phyloP scores from a whole-genome alignment of 257 asterid species.

The Capsicum baccatum region DNA sequence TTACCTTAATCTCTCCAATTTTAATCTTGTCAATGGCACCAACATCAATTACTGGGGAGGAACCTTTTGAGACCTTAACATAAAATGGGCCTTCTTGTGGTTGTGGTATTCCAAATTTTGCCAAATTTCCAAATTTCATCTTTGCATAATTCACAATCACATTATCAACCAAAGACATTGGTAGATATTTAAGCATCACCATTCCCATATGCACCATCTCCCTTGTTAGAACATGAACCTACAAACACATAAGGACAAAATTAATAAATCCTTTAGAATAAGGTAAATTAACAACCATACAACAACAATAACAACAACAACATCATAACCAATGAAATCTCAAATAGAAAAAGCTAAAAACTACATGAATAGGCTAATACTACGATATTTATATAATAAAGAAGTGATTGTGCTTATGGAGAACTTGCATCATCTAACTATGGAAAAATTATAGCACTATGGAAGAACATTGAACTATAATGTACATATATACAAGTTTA shows the following conservation, averaged over 20 bases:
- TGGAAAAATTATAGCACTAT: neutral
- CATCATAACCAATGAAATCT: too few relatives aligned
- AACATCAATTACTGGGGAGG: conserved; percentile 63
- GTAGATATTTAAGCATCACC: conserved; percentile 38
- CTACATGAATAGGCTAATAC: too few relatives aligned
- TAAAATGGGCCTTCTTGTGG: conserved; percentile 59
- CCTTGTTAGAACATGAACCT: conserved; percentile 56
- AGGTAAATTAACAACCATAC: neutral
- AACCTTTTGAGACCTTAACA: conserved; percentile 43
- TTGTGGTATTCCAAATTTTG: conserved; percentile 44
- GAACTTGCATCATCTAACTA: conserved; percentile 33
- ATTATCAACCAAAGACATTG: conserved; percentile 41
- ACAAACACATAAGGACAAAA: neutral
- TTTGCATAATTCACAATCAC: conserved; percentile 29
- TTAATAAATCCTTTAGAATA: neutral
- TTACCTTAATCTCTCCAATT: conserved; percentile 46
- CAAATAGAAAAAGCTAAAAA: too few relatives aligned
- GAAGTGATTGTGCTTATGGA: neutral
- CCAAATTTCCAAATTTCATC: conserved; percentile 43
- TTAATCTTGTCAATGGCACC: conserved; percentile 54
- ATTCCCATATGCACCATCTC: conserved; percentile 51
- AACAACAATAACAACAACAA: too few relatives aligned
- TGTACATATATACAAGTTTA: neutral
- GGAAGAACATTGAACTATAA: neutral
- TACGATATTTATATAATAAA: neutral